Evolutionary conservation across 2,329 filamentous ascomycete species (phyloP), one percentile per base, ranked within the genome.

Genomic region (Nemania sp.): DNA sequence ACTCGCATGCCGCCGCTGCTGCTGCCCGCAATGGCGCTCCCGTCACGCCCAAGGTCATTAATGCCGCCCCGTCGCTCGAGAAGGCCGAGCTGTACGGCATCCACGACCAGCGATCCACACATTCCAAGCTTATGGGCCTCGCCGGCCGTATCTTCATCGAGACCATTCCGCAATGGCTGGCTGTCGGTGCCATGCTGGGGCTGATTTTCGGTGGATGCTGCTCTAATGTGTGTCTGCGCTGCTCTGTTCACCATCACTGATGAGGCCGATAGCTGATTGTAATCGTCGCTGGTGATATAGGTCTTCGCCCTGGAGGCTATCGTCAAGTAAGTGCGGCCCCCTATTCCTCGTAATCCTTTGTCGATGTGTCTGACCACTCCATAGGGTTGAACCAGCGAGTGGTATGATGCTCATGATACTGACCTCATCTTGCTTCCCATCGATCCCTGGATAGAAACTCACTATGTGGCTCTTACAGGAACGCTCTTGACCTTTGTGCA

Each of bases 251-350:
- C 14, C 44, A 31, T 31, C 14, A 11, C 14, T 41, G 3, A 8
- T 31, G 17, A 15, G 39, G n/a, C 20, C 9, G 26, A 30, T 56
- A 17, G 42, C 56, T 61, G 60, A 60, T 62, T 22, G 20, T 61
- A 59, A 60, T 62, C 20, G 20, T 50, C 53, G 69, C 66, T 60
- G 64, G 64, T 59, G 63, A 33, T 68, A 64, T 70, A 96, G 86
- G 91, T 97, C n/a, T 97, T 96, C 74, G 91, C 93, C 34, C 80
- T 99, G 52, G 94, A 99, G 73, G 89, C 90, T 41, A 96, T 97
- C 65, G 86, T 99, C 69, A 95, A 94, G 89, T 94, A 76, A 82
- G 86, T 76, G 43, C 47, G 54, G 52, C 47, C 55, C 45, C 52
- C 36, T 50, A 44, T 30, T 49, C 39, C 52, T 33, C 59, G 50